Conservation (phyloP, 2,329 filamentous ascomycete genomes). For the Ophiostoma angusticollis region DNA sequence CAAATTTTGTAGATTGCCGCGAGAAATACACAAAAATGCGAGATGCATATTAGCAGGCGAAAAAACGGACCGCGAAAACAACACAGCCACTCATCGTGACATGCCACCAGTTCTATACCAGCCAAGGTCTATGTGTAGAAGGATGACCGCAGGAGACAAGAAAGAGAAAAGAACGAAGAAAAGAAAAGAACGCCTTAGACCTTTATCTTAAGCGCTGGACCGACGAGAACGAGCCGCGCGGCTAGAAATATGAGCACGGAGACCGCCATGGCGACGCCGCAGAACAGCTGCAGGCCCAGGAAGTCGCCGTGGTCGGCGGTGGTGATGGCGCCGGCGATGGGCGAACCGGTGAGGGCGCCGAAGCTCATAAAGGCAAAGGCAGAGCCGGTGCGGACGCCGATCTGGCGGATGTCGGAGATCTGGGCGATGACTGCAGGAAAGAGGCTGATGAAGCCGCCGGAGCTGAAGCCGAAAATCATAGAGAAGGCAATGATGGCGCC, state of each 20-base stretch:
- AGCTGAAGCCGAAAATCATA: constrained; percentile 50
- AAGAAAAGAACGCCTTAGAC: constrained; percentile 9
- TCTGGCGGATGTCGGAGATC: constrained; percentile 45
- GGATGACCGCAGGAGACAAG: background rate
- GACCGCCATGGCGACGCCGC: constrained; percentile 30
- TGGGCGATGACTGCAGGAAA: constrained; percentile 45
- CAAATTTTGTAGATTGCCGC: no score
- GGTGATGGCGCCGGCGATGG: constrained; percentile 42
- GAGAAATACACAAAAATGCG: no score
- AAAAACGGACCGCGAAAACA: no score
- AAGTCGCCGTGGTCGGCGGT: constrained; percentile 30
- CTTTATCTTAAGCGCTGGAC: constrained; percentile 14
- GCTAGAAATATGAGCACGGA: constrained; percentile 17
- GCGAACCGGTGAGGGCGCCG: constrained; percentile 43
- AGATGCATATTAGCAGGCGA: no score
- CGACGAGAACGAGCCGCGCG: constrained; percentile 18
- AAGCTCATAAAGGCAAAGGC: constrained; percentile 44
- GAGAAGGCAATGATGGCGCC: constrained; percentile 47
- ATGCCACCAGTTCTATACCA: no score
- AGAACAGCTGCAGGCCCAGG: constrained; percentile 41
- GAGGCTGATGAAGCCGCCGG: constrained; percentile 49
- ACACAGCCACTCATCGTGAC: no score
- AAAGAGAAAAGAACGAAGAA: background rate
- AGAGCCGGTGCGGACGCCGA: constrained; percentile 45
- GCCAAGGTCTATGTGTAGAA: no score